Base-by-base conservation (phyloP, 805 yeast genomes). In the Zygotorulaspora florentina region DNA sequence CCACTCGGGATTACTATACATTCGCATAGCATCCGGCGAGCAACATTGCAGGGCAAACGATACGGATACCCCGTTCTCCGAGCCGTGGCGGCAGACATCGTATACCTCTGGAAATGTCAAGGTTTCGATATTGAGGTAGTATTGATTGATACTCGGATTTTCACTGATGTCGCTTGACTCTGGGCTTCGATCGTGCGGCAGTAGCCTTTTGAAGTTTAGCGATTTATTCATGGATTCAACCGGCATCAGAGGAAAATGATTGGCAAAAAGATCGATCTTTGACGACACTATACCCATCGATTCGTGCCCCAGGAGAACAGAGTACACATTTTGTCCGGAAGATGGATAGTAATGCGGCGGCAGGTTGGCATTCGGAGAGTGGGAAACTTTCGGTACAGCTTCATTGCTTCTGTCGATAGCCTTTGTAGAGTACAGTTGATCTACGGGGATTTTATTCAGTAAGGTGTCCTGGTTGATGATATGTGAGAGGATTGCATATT, bases 401-500 rank as follows among this genome's bases (percentile, higher is more conserved):
- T 39, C 47, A 35, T 38, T 28, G 8, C 10, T 26, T 9, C 46
- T 30, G 18, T 46, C 40, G 11, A 35, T 20, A 9, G 40, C 23
- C 18, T 41, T 49, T 20, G 36, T 46, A 10, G 61, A 52, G 40
- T 56, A 51, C 18, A 57, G 37, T 23, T 51, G 33, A 42, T 58
- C 59, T 18, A 60, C 53, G 1, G 66, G 63, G 2, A 58, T 52
- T 48, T 54, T 57, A 35, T 55, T 57, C 35, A 55, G 39, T 34
- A 55, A 35, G 4, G 52, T 48, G 26, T 67, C 72, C 45, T 62
- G 66, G 29, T 78, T 79, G 30, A 82, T 73, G 40, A 85, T 83
- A 48, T 74, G 79, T 8, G 88, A 82, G 26, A 85, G 65, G 3
- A 84, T 79, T 2, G 87, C 75, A 55, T 85, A 84, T 55, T 85